These are phyloP conservation scores for Colletotrichum magnum DNA, from an alignment of 2,329 filamentous ascomycete genomes.

Conservation along the genomic window DNA sequence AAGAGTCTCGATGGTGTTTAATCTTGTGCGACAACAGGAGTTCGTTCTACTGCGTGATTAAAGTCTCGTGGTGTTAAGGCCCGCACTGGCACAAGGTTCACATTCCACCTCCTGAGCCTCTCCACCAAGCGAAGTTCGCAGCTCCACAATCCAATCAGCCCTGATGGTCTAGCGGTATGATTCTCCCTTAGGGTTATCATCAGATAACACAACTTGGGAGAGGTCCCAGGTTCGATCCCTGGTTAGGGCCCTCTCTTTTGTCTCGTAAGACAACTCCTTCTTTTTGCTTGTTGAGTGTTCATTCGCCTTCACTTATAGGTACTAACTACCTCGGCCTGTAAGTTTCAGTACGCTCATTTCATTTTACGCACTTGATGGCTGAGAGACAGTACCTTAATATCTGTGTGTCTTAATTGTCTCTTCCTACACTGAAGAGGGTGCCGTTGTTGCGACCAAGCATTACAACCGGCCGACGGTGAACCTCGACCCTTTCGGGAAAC, in stretches of 20 bases:
- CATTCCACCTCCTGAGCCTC: not conserved
- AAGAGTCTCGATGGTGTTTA: too few relatives aligned
- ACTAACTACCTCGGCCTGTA: too few relatives aligned
- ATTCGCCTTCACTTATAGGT: not conserved
- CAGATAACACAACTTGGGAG: constrained; percentile 5
- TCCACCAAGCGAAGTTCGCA: not conserved
- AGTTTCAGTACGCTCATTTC: too few relatives aligned
- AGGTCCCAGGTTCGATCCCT: constrained; percentile 39
- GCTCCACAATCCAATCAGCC: constrained; percentile 4
- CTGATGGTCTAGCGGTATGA: constrained; percentile 34
- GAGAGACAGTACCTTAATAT: too few relatives aligned
- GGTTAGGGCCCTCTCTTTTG: constrained; percentile 26
- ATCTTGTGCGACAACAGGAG: too few relatives aligned
- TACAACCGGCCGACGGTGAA: too few relatives aligned
- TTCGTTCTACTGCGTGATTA: too few relatives aligned
- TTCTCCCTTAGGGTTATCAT: constrained; percentile 31
- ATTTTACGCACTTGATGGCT: too few relatives aligned
- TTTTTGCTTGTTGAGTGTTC: not conserved
- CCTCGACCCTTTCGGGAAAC: not conserved
- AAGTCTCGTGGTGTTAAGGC: too few relatives aligned
- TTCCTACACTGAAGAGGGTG: too few relatives aligned
- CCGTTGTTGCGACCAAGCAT: too few relatives aligned
- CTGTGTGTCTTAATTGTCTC: too few relatives aligned
- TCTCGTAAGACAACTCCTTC: not conserved
- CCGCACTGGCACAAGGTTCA: not conserved